Percentiles rank a stretch among this genome's conserved stretches.
phyloP scores from a whole-genome alignment of 139 green algal genomes.

The Coelastrella sp. region DNA sequence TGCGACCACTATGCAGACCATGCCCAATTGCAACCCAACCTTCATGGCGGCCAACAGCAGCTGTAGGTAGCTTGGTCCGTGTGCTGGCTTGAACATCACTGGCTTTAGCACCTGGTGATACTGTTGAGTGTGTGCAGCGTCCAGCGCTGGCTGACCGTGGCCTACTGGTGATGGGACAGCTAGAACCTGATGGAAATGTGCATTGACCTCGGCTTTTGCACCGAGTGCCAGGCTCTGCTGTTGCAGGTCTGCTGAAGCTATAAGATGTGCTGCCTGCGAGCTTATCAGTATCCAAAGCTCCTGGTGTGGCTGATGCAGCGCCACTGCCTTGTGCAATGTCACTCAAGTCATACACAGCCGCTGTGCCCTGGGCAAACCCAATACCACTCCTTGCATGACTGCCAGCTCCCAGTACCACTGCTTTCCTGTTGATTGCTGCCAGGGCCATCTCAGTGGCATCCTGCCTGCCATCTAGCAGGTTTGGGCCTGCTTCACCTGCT shows the following conservation, averaged over 20 bases:
- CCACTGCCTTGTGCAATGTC: background rate
- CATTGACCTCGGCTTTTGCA: background rate
- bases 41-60: background rate
- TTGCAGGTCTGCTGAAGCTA: background rate
- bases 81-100: background rate
- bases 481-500: background rate
- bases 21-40: background rate
- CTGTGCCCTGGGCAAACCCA: background rate
- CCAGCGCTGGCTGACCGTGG: background rate
- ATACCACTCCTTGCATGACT: background rate
- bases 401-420: background rate
- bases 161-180: background rate
- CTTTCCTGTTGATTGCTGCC: background rate
- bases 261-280: background rate
- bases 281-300: background rate
- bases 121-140: slow-evolving; percentile 3
- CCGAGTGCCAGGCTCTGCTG: background rate
- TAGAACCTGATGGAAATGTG: background rate
- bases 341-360: background rate
- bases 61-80: background rate
- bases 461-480: background rate
- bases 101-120: background rate
- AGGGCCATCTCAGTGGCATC: background rate
- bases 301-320: background rate
- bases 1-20: background rate